Evolutionary conservation across 352 stramenopile genomes (phyloP).

Genomic region (Globisporangium canariense): DNA sequence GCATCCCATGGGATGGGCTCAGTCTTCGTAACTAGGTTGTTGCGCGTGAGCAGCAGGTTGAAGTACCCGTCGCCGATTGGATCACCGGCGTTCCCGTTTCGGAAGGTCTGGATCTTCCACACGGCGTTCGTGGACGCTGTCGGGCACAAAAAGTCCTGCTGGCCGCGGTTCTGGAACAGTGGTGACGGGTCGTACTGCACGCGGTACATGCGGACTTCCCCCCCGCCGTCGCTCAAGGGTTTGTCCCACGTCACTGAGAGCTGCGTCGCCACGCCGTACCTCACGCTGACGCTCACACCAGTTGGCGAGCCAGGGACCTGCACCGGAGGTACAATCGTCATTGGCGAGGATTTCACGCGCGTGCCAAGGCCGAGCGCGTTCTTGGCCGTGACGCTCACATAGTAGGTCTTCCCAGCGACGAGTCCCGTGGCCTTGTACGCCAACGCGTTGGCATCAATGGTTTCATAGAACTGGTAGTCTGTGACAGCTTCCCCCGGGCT

Average conservation of each 20-base stretch:
- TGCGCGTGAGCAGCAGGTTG: constrained; percentile 43
- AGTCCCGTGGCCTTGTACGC: constrained; percentile 74
- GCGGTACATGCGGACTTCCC: constrained; percentile 64
- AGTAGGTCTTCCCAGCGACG: constrained; percentile 74
- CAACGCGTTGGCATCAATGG: constrained; percentile 43
- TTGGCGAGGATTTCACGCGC: constrained; percentile 36
- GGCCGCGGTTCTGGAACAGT: constrained; percentile 56
- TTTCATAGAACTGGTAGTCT: constrained; percentile 73
- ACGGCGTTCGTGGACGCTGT: constrained; percentile 46
- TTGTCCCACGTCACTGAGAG: constrained; percentile 49
- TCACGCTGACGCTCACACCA: constrained; percentile 67
- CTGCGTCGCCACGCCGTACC: constrained; percentile 72
- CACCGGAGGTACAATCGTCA: constrained; percentile 52
- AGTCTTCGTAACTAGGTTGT: constrained; percentile 40
- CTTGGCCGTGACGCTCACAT: constrained; percentile 83
- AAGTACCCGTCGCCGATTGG: constrained; percentile 59
- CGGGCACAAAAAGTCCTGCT: constrained; percentile 69
- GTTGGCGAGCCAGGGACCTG: constrained; percentile 75
- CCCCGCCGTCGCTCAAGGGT: constrained; percentile 54
- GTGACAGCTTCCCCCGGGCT: constrained; percentile 49
- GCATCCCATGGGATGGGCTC: constrained; percentile 93
- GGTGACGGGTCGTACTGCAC: constrained; percentile 74
- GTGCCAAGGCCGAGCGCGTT: constrained; percentile 73
- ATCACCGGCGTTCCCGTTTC: constrained; percentile 20
- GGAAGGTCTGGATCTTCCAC: constrained; percentile 47